Percentiles rank a stretch among this genome's conserved stretches.
Evolutionary conservation across 768 basidiomycete species (phyloP).

Genomic region (Kwoniella newhampshirensis): DNA sequence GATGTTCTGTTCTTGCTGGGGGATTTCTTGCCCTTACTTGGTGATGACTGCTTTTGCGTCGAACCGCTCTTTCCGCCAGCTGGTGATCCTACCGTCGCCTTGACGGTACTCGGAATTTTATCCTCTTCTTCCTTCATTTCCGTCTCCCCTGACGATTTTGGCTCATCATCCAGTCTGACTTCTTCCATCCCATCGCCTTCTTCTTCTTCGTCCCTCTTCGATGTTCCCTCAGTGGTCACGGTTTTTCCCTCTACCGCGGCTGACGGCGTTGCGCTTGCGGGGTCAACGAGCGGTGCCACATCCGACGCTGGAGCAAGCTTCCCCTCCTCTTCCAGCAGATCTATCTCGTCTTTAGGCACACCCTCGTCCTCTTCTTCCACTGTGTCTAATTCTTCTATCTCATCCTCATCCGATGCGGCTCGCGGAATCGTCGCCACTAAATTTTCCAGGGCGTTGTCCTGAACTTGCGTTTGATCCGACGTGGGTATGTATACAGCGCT

Average conservation of each 20-base stretch:
- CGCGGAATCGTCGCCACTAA: neutral
- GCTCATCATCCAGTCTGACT: slow-evolving; percentile 5
- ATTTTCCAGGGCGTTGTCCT: slow-evolving; percentile 13
- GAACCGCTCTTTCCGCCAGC: neutral
- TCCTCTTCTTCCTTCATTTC: neutral
- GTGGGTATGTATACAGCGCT: slow-evolving; percentile 16
- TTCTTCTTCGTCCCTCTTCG: no score
- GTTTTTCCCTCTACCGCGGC: no score
- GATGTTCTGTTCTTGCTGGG: neutral
- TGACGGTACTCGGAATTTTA: neutral
- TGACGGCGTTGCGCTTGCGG: no score
- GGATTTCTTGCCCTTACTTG: neutral
- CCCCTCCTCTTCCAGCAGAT: slow-evolving; percentile 41
- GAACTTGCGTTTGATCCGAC: neutral
- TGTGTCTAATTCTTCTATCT: neutral
- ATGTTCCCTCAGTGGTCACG: no score
- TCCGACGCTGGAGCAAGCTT: slow-evolving; percentile 17
- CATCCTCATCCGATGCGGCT: neutral
- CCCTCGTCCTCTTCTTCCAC: slow-evolving; percentile 4
- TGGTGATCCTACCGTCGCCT: neutral
- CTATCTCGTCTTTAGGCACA: slow-evolving; percentile 47
- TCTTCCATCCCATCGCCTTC: slow-evolving; percentile 2
- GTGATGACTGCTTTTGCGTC: neutral
- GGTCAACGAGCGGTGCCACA: slow-evolving; percentile 25
- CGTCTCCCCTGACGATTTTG: neutral